Conservation (phyloP, 148 eudicot species). For the Gaultheria prostrata region DNA sequence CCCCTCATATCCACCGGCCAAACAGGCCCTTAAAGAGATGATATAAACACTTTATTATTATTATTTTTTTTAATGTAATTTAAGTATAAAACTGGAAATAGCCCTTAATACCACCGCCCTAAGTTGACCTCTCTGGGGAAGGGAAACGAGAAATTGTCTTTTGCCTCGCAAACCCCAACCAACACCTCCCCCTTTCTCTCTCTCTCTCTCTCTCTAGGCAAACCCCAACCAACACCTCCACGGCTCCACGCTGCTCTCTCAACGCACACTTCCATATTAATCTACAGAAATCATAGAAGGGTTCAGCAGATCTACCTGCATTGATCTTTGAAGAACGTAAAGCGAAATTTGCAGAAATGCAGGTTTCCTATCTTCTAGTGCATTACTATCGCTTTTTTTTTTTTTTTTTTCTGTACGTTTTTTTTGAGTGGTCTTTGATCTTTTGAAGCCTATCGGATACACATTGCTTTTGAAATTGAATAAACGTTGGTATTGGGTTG, state of each 20-base stretch:
- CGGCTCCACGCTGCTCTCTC: background rate
- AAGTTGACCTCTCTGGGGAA: background rate
- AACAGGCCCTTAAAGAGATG: too few relatives aligned
- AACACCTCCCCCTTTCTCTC: background rate
- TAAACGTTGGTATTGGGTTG: background rate
- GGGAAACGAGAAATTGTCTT: background rate
- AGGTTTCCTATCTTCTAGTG: conserved; percentile 1
- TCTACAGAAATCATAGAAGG: background rate
- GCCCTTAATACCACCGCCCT: background rate
- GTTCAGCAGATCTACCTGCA: conserved; percentile 2
- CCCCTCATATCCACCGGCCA: too few relatives aligned
- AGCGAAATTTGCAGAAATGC: background rate
- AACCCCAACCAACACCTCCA: background rate
- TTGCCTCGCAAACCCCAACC: background rate
- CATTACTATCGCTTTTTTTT: too few relatives aligned
- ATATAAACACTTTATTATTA: too few relatives aligned
- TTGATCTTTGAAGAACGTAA: background rate
- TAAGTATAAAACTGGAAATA: too few relatives aligned
- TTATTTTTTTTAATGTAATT: too few relatives aligned
- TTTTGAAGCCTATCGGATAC: background rate
- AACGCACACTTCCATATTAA: too few relatives aligned
- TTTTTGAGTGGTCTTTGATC: background rate
- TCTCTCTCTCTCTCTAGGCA: background rate
- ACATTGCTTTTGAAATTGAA: background rate
- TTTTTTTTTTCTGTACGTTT: background rate